Evolutionary conservation across 352 stramenopile genomes (phyloP), one percentile per base, ranked within the genome.

Genomic region (Pythium pyrilobum): DNA sequence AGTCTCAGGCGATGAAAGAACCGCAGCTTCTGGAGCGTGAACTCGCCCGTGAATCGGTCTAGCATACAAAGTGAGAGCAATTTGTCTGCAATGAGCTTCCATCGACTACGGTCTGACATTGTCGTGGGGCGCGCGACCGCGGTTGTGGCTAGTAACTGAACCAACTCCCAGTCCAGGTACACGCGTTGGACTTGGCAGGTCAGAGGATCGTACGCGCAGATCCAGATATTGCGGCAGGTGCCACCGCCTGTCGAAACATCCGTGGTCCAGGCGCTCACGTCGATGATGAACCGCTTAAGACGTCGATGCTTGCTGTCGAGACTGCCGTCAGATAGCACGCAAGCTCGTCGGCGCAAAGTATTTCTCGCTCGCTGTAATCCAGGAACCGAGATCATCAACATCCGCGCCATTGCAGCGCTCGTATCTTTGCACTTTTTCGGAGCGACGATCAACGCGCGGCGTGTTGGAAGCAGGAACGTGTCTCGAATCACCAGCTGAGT

Each of bases 151-250:
- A 92, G 57, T n/a, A 92, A 59, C 44, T 76, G 54, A 3, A 90
- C 63, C 5, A 90, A 59, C 20, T 85, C 71, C 66, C 68, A 84
- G 46, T 92, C 76, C n/a, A 92, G 59, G 46, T 82, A 90, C 37
- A 90, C 61, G 18, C 72, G 66, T 27, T 88, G 64, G 5, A 67
- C 49, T 10, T 49, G 62, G 11, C 60, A 69, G 2, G 62, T 57
- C 3, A 43, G 40, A 13, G 77, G 73, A 23, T 85, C 63, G 54
- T 90, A 88, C n/a, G 75, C 77, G n/a, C 55, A 67, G 1, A 86
- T 45, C 74, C 73, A 90, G 10, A 69, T 52, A 44, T 58, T 52
- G 45, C 40, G 51, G 42, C 46, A 16, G 25, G 13, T 32, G 29
- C 40, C 27, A 38, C 32, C 28, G 29, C 31, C 25, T 56, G 8